A percentile compares a stretch with the other conserved stretches of the same genome.
phyloP scores from a whole-genome alignment of 2,329 filamentous ascomycete genomes.

The Thielaviopsis populi region DNA sequence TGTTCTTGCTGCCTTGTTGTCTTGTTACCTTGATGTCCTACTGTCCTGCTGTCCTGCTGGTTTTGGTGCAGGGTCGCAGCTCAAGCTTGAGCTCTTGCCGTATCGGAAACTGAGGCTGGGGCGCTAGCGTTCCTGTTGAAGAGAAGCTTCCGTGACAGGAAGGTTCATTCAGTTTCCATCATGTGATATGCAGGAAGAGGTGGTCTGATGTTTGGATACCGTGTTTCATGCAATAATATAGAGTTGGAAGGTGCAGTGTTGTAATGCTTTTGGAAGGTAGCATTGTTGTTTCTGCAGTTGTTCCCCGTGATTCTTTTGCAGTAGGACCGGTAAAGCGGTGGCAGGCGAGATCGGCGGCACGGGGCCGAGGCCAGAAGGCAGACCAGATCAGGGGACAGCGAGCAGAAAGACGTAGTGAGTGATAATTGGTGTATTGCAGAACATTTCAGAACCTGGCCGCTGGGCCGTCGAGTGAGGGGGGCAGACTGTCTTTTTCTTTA shows the following conservation, averaged over 20 bases:
- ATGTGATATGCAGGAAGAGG: not conserved
- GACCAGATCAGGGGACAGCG: not conserved
- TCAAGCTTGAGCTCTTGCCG: not conserved
- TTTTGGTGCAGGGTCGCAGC: not conserved
- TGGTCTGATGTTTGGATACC: not conserved
- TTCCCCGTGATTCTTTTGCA: not conserved
- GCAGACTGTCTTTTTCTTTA: no score
- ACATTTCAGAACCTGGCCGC: no score
- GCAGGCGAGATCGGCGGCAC: not conserved
- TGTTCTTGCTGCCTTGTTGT: not conserved
- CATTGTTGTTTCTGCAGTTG: not conserved
- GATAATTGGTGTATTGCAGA: no score
- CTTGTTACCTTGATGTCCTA: no score
- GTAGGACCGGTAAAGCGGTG: not conserved
- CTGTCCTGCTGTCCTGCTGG: not conserved
- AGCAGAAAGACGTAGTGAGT: not conserved
- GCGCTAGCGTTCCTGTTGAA: not conserved
- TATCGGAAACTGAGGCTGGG: not conserved
- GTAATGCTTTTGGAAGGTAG: not conserved
- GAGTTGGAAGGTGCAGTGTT: constrained; percentile 1
- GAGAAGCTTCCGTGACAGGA: not conserved
- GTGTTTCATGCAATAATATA: not conserved
- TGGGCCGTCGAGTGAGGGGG: no score
- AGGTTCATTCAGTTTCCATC: not conserved
- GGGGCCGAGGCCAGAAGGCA: not conserved